A percentile compares a stretch with the other conserved stretches of the same genome.
Conservation (phyloP, 441 rosid species). For the Adansonia gregorii region DNA sequence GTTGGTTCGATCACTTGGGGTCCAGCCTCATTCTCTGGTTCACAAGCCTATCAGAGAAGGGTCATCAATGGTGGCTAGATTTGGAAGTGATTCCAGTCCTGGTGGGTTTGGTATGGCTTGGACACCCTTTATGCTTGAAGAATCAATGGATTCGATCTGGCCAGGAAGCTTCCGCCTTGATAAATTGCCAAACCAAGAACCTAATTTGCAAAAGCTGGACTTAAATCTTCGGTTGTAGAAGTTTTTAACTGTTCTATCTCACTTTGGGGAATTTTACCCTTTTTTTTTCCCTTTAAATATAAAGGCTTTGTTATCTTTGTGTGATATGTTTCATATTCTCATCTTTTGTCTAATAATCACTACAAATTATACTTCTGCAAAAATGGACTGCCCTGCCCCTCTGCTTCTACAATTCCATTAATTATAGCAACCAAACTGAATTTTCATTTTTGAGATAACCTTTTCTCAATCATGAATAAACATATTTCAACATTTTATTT, state of each 20-base stretch:
- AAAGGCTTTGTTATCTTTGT: conserved; percentile 5
- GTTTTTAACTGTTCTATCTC: not conserved
- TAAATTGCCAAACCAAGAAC: conserved; percentile 26
- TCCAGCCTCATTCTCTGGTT: conserved; percentile 49
- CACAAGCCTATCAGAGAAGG: conserved; percentile 42
- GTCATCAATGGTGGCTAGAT: conserved; percentile 27
- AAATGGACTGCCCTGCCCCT: not conserved
- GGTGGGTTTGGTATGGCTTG: conserved; percentile 31
- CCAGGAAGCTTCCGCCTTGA: conserved; percentile 52
- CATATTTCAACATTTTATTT: not conserved
- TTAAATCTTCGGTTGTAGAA: conserved; percentile 46
- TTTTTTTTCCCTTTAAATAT: not conserved
- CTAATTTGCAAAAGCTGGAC: conserved; percentile 38
- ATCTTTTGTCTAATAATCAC: conserved; percentile 2
- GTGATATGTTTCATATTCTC: conserved; percentile 1
- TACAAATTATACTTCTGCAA: not conserved
- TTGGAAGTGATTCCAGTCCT: conserved; percentile 27
- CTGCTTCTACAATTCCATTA: not conserved
- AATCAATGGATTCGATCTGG: conserved; percentile 39
- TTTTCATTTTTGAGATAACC: not conserved
- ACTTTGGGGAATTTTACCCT: not conserved
- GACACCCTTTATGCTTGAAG: conserved; percentile 35
- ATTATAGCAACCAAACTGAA: not conserved
- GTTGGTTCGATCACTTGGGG: conserved; percentile 40
- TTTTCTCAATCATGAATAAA: not conserved